Evolutionary conservation across 2,329 filamentous ascomycete species (phyloP).

Genomic region (Tolypocladium nubicola): DNA sequence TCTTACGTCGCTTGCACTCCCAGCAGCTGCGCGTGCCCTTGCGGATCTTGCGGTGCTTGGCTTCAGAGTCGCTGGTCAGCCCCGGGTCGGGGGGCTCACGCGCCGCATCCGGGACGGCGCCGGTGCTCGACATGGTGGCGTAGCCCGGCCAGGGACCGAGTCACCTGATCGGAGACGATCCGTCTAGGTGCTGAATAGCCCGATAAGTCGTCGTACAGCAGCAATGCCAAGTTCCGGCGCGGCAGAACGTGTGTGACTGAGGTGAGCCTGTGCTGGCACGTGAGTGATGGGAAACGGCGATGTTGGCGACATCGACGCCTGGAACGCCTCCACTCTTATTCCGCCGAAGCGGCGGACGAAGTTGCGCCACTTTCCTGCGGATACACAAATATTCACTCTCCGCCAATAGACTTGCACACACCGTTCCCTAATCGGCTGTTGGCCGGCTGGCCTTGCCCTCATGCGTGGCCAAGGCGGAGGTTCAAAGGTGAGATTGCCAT

Average conservation of each 20-base stretch:
- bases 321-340: neutral
- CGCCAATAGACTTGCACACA: too few relatives aligned
- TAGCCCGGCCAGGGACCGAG: too few relatives aligned
- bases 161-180: neutral
- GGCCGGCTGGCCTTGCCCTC: too few relatives aligned
- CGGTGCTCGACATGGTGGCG: neutral
- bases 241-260: too few relatives aligned
- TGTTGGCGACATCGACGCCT: too few relatives aligned
- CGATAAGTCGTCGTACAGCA: neutral
- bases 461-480: too few relatives aligned
- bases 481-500: too few relatives aligned
- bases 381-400: too few relatives aligned
- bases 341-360: neutral
- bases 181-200: neutral
- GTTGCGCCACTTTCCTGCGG: neutral
- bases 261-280: neutral
- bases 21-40: conserved; percentile 49
- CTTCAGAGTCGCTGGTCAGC: neutral
- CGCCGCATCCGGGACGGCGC: neutral
- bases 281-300: neutral
- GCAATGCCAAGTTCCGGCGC: neutral
- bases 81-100: neutral
- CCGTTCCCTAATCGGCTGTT: too few relatives aligned
- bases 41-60: conserved; percentile 20
- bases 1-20: conserved; percentile 48